These are phyloP conservation scores for Tilletia setariae DNA, from an alignment of 1,284 basidiomycete species.

Conservation along the genomic window DNA sequence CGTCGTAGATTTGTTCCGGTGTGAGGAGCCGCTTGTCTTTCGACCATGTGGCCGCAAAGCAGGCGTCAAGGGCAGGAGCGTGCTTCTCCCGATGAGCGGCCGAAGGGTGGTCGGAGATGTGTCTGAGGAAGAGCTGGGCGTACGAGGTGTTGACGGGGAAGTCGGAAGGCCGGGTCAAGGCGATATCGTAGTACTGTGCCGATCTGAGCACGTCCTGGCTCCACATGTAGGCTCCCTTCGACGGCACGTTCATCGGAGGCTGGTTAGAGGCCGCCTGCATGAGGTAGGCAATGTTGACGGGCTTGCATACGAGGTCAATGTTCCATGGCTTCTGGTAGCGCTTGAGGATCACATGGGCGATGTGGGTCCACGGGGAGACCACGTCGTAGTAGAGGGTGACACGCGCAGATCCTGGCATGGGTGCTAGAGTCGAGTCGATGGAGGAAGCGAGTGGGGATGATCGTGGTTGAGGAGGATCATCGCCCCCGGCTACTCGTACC, in stretches of 20 bases:
- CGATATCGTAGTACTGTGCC: slow-evolving; percentile 9
- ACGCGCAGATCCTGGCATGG: background rate
- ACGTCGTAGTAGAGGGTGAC: slow-evolving; percentile 44
- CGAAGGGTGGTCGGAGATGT: slow-evolving; percentile 22
- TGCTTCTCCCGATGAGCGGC: slow-evolving; percentile 2
- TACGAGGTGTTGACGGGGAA: slow-evolving; percentile 48
- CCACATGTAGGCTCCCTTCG: slow-evolving; percentile 36
- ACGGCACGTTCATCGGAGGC: slow-evolving; percentile 44
- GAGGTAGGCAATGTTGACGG: slow-evolving; percentile 45
- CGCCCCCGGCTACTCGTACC: background rate
- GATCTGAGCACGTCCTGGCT: background rate
- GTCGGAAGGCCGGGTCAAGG: slow-evolving; percentile 29
- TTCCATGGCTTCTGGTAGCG: slow-evolving; percentile 42
- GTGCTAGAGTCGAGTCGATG: background rate
- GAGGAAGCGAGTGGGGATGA: background rate
- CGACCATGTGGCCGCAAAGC: slow-evolving; percentile 40
- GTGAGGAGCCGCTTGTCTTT: slow-evolving; percentile 26
- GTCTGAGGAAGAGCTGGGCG: slow-evolving; percentile 34
- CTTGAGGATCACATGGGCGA: slow-evolving; percentile 39
- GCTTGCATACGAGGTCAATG: slow-evolving; percentile 36
- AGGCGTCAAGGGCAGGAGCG: slow-evolving; percentile 26
- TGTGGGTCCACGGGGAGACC: slow-evolving; percentile 49
- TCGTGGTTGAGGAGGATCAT: background rate
- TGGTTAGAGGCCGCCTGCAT: slow-evolving; percentile 48
- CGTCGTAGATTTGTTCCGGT: slow-evolving; percentile 26